Evolutionary conservation across 2,329 filamentous ascomycete species (phyloP).

Genomic region (Verticillium albo-atrum): DNA sequence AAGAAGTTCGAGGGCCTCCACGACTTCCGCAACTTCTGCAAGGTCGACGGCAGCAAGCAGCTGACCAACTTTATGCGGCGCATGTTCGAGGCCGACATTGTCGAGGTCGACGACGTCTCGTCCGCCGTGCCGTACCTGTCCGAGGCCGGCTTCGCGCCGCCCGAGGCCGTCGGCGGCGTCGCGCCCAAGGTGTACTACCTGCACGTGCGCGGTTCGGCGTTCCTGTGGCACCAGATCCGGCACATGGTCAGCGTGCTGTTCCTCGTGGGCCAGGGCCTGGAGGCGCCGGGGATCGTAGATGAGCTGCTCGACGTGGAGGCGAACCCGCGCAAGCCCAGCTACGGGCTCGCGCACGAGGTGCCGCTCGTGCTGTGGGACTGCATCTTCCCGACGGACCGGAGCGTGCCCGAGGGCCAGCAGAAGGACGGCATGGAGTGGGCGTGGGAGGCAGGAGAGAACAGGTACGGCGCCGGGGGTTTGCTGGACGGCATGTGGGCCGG

Average conservation of each 20-base stretch:
- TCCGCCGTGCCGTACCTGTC: constrained; percentile 50
- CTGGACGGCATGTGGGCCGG: constrained; percentile 74
- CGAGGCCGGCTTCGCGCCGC: constrained; percentile 22
- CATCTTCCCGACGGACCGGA: constrained; percentile 62
- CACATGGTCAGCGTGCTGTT: constrained; percentile 94
- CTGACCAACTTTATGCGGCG: constrained; percentile 76
- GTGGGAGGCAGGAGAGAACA: constrained; percentile 67
- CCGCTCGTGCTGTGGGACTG: constrained; percentile 97
- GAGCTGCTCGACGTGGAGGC: constrained; percentile 68
- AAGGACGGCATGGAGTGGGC: constrained; percentile 64
- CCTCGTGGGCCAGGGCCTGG: constrained; percentile 82
- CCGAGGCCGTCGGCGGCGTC: constrained; percentile 13
- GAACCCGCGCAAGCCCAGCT: constrained; percentile 74
- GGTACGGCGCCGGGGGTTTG: constrained; percentile 62
- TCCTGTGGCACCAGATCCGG: constrained; percentile 97
- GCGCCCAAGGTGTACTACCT: constrained; percentile 77
- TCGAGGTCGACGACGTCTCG: constrained; percentile 52
- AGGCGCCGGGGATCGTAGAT: constrained; percentile 67
- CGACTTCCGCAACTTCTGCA: constrained; percentile 97
- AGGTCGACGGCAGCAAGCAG: constrained; percentile 85
- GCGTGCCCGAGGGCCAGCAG: constrained; percentile 40
- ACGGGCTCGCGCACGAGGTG: constrained; percentile 85
- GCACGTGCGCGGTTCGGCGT: constrained; percentile 83
- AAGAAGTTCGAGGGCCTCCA: constrained; percentile 75
- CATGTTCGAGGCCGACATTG: constrained; percentile 77